These are phyloP conservation scores for Gymnopilus junonius DNA, from an alignment of 768 basidiomycete species.

Conservation along the genomic window DNA sequence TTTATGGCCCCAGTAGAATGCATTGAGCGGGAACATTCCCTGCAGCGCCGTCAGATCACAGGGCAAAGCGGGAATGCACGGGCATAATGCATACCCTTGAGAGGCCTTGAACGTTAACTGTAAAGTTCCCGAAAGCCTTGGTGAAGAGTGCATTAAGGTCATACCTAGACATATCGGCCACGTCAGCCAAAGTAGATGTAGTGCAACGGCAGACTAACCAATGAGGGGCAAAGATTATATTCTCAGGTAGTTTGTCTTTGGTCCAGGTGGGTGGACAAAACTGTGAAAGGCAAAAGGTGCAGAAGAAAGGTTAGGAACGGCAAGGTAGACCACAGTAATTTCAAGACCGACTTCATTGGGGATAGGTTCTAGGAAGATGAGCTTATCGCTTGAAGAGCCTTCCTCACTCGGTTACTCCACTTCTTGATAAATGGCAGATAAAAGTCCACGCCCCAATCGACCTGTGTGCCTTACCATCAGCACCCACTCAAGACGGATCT, in stretches of 20 bases:
- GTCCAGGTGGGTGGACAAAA: constrained; percentile 85
- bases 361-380: constrained; percentile 82
- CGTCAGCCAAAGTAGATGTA: background rate
- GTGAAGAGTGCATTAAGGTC: constrained; percentile 88
- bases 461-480: constrained; percentile 38
- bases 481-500: background rate
- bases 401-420: constrained; percentile 68
- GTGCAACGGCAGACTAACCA: constrained; percentile 26
- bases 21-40: constrained; percentile 84
- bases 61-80: too few relatives aligned
- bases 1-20: constrained; percentile 87
- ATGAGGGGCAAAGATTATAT: constrained; percentile 43
- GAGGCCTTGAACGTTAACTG: constrained; percentile 91
- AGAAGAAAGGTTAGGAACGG: background rate
- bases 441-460: constrained; percentile 88
- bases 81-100: constrained; percentile 62
- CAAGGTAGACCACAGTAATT: constrained; percentile 3
- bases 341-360: constrained; percentile 80
- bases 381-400: constrained; percentile 53
- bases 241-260: constrained; percentile 39
- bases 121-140: constrained; percentile 84
- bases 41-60: constrained; percentile 30
- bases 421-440: constrained; percentile 77
- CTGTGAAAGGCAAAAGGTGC: constrained; percentile 40
- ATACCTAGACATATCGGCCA: constrained; percentile 66